Conservation (phyloP, 2,329 filamentous ascomycete species). For the Neofusicoccum ribis region DNA sequence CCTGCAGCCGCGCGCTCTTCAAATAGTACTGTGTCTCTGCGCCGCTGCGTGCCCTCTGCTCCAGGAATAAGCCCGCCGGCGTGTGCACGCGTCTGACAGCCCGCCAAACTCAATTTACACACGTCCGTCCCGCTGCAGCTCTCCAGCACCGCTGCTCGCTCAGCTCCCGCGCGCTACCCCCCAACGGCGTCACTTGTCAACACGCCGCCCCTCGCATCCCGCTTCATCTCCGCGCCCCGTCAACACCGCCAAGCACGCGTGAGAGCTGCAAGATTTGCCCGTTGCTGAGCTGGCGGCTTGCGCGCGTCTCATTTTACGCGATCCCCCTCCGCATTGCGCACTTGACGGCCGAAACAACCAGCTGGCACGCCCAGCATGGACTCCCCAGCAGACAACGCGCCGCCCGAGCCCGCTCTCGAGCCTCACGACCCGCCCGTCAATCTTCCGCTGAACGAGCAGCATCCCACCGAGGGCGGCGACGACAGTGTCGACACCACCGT, state of each 20-base stretch:
- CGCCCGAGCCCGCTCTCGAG: slow-evolving; percentile 18
- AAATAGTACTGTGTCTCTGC: not conserved
- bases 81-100: not conserved
- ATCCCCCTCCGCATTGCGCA: slow-evolving; percentile 14
- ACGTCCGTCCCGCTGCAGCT: not conserved
- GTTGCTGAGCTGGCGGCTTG: slow-evolving; percentile 7
- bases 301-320: not conserved
- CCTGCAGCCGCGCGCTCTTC: not conserved
- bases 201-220: slow-evolving; percentile 3
- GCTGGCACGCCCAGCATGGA: slow-evolving; percentile 20
- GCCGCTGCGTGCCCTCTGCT: not conserved
- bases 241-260: not conserved
- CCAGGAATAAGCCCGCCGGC: not conserved
- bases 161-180: slow-evolving; percentile 13
- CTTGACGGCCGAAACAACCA: slow-evolving; percentile 12
- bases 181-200: slow-evolving; percentile 10
- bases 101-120: slow-evolving; percentile 4
- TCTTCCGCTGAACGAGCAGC: slow-evolving; percentile 27
- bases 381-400: slow-evolving; percentile 18
- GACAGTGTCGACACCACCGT: slow-evolving; percentile 51
- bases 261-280: not conserved
- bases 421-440: slow-evolving; percentile 19
- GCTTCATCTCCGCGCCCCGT: slow-evolving; percentile 8
- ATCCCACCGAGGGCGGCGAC: slow-evolving; percentile 44
- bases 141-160: not conserved